These are phyloP conservation scores for Neonectria punicea DNA, from an alignment of 2,329 filamentous ascomycete species.

Conservation along the genomic window DNA sequence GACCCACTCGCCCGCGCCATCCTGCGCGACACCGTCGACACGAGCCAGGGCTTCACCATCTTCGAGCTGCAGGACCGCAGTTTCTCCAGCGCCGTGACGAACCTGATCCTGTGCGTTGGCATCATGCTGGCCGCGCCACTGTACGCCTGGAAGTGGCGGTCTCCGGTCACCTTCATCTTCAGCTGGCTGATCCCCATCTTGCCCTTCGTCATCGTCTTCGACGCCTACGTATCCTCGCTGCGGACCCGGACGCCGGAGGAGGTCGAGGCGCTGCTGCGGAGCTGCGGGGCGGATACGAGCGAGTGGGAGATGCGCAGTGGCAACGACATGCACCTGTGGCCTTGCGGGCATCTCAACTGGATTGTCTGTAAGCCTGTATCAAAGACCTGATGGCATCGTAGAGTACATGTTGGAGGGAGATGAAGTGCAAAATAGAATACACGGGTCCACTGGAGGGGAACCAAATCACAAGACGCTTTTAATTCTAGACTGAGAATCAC, in stretches of 20 bases:
- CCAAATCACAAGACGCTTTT: background rate
- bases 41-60: slow-evolving; percentile 74
- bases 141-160: slow-evolving; percentile 63
- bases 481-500: background rate
- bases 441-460: background rate
- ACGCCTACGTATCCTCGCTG: slow-evolving; percentile 74
- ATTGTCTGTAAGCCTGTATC: slow-evolving; percentile 57
- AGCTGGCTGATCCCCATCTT: slow-evolving; percentile 74
- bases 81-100: slow-evolving; percentile 63
- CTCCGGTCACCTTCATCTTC: slow-evolving; percentile 68
- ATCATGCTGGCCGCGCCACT: slow-evolving; percentile 63
- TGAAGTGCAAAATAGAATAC: slow-evolving; percentile 10
- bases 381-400: slow-evolving; percentile 20
- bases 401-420: slow-evolving; percentile 9
- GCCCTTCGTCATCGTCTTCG: slow-evolving; percentile 74
- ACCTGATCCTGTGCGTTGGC: slow-evolving; percentile 63
- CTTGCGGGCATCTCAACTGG: slow-evolving; percentile 63
- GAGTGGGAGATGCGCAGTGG: slow-evolving; percentile 63
- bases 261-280: slow-evolving; percentile 67
- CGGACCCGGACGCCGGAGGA: slow-evolving; percentile 75
- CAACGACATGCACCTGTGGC: slow-evolving; percentile 59
- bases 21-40: slow-evolving; percentile 71
- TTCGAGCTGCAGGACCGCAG: slow-evolving; percentile 79
- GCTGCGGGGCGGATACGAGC: slow-evolving; percentile 56
- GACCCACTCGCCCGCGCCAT: slow-evolving; percentile 70